A percentile compares a stretch with the other conserved stretches of the same genome.
Evolutionary conservation across 2,329 filamentous ascomycete species (phyloP).

Genomic region (Fusarium lyarnte): DNA sequence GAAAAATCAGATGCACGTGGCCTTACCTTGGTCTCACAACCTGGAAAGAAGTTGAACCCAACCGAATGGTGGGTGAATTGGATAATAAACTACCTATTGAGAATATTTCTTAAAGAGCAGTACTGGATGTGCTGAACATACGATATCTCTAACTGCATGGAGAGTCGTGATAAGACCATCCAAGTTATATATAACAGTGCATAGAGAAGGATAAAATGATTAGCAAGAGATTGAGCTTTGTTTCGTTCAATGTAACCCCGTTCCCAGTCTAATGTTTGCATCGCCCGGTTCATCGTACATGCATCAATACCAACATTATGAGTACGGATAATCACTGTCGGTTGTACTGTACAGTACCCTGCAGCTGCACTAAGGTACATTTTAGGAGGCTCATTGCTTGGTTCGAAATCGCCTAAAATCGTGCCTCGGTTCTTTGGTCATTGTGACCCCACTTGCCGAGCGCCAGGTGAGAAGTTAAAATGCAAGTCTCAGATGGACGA

Average conservation of each 20-base stretch:
- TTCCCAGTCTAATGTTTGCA: background rate
- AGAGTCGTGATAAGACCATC: background rate
- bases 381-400: background rate
- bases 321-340: background rate
- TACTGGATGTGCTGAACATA: background rate
- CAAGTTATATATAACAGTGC: background rate
- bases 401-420: background rate
- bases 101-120: background rate
- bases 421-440: conserved; percentile 31
- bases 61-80: background rate
- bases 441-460: conserved; percentile 21
- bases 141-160: background rate
- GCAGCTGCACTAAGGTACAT: background rate
- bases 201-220: background rate
- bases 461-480: conserved; percentile 17
- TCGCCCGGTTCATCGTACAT: background rate
- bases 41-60: background rate
- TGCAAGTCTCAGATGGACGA: background rate
- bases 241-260: background rate
- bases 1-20: conserved; percentile 9
- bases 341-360: background rate
- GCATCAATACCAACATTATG: background rate
- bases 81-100: background rate
- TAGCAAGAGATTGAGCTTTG: background rate
- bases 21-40: background rate